Percentiles rank a stretch among this genome's conserved stretches.
Conservation (phyloP, 768 basidiomycete species). For the Lepiota venenata region DNA sequence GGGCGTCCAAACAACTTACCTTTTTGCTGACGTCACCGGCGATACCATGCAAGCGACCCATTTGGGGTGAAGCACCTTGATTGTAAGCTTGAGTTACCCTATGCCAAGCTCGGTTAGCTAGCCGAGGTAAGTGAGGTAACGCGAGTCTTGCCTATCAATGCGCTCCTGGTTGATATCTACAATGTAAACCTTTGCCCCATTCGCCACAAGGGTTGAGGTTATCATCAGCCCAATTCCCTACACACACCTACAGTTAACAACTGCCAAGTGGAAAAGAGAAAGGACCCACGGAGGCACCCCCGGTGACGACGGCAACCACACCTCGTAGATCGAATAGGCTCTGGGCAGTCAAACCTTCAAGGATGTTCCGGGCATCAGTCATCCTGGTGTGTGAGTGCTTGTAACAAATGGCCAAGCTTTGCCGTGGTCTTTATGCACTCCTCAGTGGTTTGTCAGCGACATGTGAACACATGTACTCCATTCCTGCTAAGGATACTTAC, state of each 20-base stretch:
- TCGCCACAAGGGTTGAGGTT: slow-evolving; percentile 40
- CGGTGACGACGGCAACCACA: slow-evolving; percentile 44
- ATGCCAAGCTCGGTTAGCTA: neutral
- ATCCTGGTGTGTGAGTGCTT: slow-evolving; percentile 11
- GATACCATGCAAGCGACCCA: slow-evolving; percentile 37
- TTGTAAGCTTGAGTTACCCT: slow-evolving; percentile 29
- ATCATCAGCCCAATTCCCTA: slow-evolving; percentile 54
- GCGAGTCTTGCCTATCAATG: slow-evolving; percentile 30
- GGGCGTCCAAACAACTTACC: slow-evolving; percentile 1
- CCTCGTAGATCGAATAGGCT: slow-evolving; percentile 41
- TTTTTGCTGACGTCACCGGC: slow-evolving; percentile 39
- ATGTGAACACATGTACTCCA: no score
- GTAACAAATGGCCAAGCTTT: neutral
- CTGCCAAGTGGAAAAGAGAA: neutral
- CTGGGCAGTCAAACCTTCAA: slow-evolving; percentile 30
- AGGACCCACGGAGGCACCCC: slow-evolving; percentile 35
- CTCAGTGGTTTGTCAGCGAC: no score
- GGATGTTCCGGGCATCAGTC: slow-evolving; percentile 18
- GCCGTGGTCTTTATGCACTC: neutral
- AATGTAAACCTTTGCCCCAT: slow-evolving; percentile 47
- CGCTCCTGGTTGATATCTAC: slow-evolving; percentile 39
- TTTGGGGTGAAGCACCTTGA: slow-evolving; percentile 26
- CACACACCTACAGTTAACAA: neutral
- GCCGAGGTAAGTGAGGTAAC: neutral
- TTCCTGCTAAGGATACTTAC: no score